Evolutionary conservation across 2,329 filamentous ascomycete species (phyloP).

Genomic region (Fusarium coicis): DNA sequence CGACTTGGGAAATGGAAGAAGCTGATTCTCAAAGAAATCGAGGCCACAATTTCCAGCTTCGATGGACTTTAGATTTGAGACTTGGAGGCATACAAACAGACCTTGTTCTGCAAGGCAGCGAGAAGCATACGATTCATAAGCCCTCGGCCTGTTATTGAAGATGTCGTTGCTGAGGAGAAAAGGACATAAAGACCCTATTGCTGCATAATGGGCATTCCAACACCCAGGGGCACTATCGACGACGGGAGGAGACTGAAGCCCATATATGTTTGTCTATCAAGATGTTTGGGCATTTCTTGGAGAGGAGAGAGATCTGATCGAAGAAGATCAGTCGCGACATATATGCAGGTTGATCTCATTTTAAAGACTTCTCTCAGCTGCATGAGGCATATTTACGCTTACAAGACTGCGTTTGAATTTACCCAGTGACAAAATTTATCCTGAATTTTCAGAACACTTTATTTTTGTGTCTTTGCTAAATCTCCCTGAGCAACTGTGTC

Average conservation of each 20-base stretch:
- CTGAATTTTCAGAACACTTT: background rate
- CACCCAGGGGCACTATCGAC: rapidly evolving
- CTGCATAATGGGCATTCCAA: rapidly evolving
- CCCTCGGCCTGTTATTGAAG: rapidly evolving
- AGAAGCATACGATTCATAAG: background rate
- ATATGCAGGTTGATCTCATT: background rate
- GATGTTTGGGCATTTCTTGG: no score
- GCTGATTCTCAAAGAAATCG: background rate
- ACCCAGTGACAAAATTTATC: background rate
- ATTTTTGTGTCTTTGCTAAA: background rate
- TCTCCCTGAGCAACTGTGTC: rapidly evolving
- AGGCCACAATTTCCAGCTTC: rapidly evolving
- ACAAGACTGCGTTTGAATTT: background rate
- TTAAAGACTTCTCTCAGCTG: rapidly evolving
- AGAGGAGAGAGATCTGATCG: no score
- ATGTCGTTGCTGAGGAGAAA: background rate
- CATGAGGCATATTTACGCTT: background rate
- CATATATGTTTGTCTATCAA: background rate
- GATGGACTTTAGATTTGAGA: background rate
- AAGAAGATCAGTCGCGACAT: background rate
- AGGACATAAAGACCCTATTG: background rate
- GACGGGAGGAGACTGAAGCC: background rate
- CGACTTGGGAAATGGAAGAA: background rate
- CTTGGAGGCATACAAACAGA: background rate
- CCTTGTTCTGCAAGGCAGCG: background rate